These are phyloP conservation scores for Nigrospora sphaerica DNA, from an alignment of 2,329 filamentous ascomycete species.

Conservation along the genomic window DNA sequence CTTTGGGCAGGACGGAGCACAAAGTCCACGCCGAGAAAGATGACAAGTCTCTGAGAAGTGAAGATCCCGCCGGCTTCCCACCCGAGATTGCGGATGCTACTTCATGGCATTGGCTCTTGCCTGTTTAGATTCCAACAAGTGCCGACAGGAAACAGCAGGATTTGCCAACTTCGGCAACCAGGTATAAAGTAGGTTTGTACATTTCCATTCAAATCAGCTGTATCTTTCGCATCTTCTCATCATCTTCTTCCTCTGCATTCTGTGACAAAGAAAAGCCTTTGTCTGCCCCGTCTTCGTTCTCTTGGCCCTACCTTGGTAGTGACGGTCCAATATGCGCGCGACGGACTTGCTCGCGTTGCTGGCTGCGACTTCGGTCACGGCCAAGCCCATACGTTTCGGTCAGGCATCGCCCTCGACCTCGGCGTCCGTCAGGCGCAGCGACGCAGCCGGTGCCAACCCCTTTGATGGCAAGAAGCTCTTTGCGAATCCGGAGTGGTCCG, in stretches of 20 bases:
- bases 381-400: not conserved
- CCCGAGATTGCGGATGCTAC: too few relatives aligned
- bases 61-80: too few relatives aligned
- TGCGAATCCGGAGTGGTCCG: conserved; percentile 34
- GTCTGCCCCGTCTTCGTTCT: not conserved
- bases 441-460: conserved; percentile 24
- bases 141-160: too few relatives aligned
- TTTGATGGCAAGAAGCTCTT: conserved; percentile 42
- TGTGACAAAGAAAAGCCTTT: too few relatives aligned
- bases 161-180: not conserved
- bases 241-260: not conserved
- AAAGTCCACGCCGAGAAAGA: too few relatives aligned
- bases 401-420: not conserved
- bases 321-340: not conserved
- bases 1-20: too few relatives aligned
- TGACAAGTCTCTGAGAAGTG: too few relatives aligned
- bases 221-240: not conserved
- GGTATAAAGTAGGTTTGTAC: not conserved
- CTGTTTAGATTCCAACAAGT: too few relatives aligned
- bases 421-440: not conserved
- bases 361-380: not conserved
- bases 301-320: not conserved
- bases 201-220: not conserved
- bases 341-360: not conserved
- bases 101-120: too few relatives aligned